Base-by-base conservation (phyloP, 768 basidiomycete genomes). In the Amanita fuliginea region DNA sequence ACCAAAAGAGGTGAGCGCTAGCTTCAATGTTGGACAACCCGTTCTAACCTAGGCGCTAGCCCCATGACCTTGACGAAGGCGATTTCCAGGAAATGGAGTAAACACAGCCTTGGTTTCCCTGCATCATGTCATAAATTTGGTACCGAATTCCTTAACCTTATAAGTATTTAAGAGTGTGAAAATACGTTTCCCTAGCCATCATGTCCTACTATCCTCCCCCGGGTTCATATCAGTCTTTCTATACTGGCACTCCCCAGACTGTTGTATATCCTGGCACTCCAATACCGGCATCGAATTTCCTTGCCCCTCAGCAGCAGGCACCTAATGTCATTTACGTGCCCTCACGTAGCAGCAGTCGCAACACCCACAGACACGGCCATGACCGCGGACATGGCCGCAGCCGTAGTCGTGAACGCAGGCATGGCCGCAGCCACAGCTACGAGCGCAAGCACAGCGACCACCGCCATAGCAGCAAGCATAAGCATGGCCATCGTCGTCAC, bases 51-150 rank as follows among this genome's bases (percentile, higher is more conserved):
- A 32, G 41, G 18, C n/a, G 59, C 55, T 56, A 94, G 85, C 94
- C 93, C 10, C 87, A 79, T 61, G 92, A 97, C 64, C 71, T 97
- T 64, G 95, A 97, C 61, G 89, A 88, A 53, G 91, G 92, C 6
- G 91, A 94, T 64, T 94, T 94, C 64, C 75, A 77, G 52, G 85
- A 83, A 53, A 67, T 82, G 70, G 82, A 83, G 59, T 86, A 60
- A 61, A 30, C 34, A 30, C 21, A 37, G 28, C 39, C 39, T 10
- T 39, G 9, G 37, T 30, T 30, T 30, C 30, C 30, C 30, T 40
- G 16, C 16, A 21, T 13, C 21, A 18, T 41, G 21, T 41, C 21
- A 24, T 41, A 41, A 18, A 41, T 19, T 11, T 41, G 18, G 21
- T 19, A 42, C 21, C 14, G 41, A 3, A 42, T 26, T n/a, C 14